Conservation (phyloP, 805 yeast species). For the Clavispora fructus region DNA sequence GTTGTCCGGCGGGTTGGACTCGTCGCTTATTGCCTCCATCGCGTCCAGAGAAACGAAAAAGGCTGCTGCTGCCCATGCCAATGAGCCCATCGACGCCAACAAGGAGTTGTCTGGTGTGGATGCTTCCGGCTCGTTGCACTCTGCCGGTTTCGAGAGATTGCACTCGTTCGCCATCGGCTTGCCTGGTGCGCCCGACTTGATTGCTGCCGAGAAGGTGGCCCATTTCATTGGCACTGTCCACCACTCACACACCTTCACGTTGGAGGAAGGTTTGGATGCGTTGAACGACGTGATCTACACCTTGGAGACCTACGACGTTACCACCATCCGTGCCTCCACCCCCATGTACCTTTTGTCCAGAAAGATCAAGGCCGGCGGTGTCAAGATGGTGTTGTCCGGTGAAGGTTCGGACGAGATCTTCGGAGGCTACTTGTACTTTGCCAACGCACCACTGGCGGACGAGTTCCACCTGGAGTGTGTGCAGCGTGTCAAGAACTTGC, state of each 20-base stretch:
- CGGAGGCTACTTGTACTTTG: conserved; percentile 97
- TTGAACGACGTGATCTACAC: conserved; percentile 91
- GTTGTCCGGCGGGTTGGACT: conserved; percentile 95
- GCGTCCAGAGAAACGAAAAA: conserved; percentile 93
- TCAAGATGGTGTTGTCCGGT: conserved; percentile 97
- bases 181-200: conserved; percentile 95
- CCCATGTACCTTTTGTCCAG: conserved; percentile 96
- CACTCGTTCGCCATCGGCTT: conserved; percentile 97
- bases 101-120: conserved; percentile 88
- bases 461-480: conserved; percentile 97
- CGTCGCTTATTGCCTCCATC: conserved; percentile 92
- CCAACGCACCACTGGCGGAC: conserved; percentile 86
- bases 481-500: conserved; percentile 93
- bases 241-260: conserved; percentile 96
- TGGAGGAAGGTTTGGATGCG: conserved; percentile 96
- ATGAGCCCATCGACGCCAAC: conserved; percentile 54
- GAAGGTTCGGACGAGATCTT: conserved; percentile 99
- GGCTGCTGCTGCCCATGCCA: conserved; percentile 49
- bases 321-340: conserved; percentile 98
- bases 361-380: conserved; percentile 99
- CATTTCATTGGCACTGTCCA: conserved; percentile 93
- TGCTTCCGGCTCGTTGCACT: conserved; percentile 75
- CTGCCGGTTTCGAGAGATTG: conserved; percentile 71
- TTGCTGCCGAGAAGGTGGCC: conserved; percentile 96
- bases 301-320: conserved; percentile 96